phyloP scores from a whole-genome alignment of 768 basidiomycete genomes.

The Chiua virens region DNA sequence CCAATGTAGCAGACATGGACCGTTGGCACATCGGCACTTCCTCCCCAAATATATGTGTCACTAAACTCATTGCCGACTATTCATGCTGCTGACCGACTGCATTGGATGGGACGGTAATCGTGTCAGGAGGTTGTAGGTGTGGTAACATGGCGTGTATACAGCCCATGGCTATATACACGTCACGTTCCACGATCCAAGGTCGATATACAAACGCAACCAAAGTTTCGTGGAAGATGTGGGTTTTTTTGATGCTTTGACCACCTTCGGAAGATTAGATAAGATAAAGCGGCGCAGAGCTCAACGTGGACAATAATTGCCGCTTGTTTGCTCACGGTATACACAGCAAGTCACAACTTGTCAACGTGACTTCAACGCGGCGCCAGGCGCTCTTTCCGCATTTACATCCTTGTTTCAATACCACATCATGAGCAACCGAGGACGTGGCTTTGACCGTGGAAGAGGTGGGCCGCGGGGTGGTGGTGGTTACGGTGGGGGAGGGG shows the following conservation, averaged over 20 bases:
- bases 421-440: slow-evolving; percentile 38
- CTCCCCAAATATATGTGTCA: too few species aligned
- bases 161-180: too few species aligned
- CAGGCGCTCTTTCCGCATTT: background rate
- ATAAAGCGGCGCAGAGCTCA: background rate
- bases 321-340: background rate
- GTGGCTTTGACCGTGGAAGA: slow-evolving; percentile 36
- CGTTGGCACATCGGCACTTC: too few species aligned
- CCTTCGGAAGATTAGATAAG: slow-evolving; percentile 25
- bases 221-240: too few species aligned
- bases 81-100: too few species aligned
- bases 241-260: background rate
- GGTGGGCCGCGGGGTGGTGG: slow-evolving; percentile 34
- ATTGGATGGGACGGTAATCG: too few species aligned
- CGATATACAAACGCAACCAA: too few species aligned
- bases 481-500: slow-evolving; percentile 29
- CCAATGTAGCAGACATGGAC: too few species aligned
- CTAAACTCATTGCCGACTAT: too few species aligned
- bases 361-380: slow-evolving; percentile 10
- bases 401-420: background rate
- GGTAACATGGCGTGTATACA: too few species aligned
- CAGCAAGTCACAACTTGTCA: slow-evolving; percentile 21
- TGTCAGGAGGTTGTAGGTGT: too few species aligned
- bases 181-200: too few species aligned
- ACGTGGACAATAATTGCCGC: slow-evolving; percentile 5